Evolutionary conservation across 208 protist species (phyloP), one percentile per base, ranked within the genome.

Genomic region (Trypanosoma scelopori): DNA sequence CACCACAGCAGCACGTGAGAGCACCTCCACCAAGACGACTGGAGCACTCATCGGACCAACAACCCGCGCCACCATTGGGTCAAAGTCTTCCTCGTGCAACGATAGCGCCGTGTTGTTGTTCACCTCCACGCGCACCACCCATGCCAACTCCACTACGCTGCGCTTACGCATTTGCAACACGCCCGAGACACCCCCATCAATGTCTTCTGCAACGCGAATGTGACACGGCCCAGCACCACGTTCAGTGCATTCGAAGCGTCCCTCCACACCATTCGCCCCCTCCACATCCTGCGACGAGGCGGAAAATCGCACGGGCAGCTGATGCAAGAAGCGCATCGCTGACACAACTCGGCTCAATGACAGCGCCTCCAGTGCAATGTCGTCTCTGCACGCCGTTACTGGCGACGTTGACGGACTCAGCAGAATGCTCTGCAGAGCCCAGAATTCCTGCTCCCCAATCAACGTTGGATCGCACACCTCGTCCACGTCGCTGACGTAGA

Each of bases 381-480:
- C 43, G 49, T 82, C 77, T 15, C 55, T 58, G 48, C 89, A 95
- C 45, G 77, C 82, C 0, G 86, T 93, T 18, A 66, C 23, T 0
- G 82, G 81, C 5, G 74, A 67, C 32, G 39, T 68, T 1, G 65
- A 28, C 7, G 71, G 71, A 5, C 77, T 69, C 12, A 69, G 32
- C 4, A 93, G 43, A 55, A 88, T 59, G n/a, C 69, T 68, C 57
- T 95, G 89, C 46, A 95, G 63, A 1, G 85, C 71, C 86, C 86
- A 95, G 13, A 91, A 23, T 32, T 93, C 82, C 3, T 74, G 86
- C 15, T 32, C 59, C 65, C 93, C 89, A 3, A 95, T 55, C 35
- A 76, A 27, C 6, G 84, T 78, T 0, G 89, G 78, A 5, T 87
- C 78, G 65, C 89, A 95, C 25, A 91, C 84, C 43, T 85, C 86